A percentile compares a stretch with the other conserved stretches of the same genome.
phyloP scores from a whole-genome alignment of 169 alveolate species.

The Babesia sp. region DNA sequence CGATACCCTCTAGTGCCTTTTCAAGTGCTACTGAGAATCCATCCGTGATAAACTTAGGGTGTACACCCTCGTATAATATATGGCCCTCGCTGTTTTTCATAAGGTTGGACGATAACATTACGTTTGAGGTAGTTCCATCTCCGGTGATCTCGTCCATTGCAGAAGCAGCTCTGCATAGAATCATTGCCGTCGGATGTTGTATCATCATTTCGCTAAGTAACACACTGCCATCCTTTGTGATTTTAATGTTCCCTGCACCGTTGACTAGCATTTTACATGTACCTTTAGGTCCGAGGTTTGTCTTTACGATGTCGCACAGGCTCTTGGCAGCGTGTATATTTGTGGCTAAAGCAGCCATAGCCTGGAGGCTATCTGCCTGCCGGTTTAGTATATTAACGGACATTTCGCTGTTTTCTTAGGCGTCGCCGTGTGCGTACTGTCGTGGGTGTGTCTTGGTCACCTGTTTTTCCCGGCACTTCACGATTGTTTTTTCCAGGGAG shows the following conservation, averaged over 20 bases:
- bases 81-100: slow-evolving; percentile 79
- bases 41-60: slow-evolving; percentile 95
- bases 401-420: slow-evolving; percentile 39
- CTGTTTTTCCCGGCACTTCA: slow-evolving; percentile 2
- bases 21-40: slow-evolving; percentile 94
- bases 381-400: slow-evolving; percentile 86
- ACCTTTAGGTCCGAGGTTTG: slow-evolving; percentile 98
- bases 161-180: slow-evolving; percentile 98
- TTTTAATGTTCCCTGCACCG: slow-evolving; percentile 91
- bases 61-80: slow-evolving; percentile 90
- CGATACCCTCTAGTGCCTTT: slow-evolving; percentile 87
- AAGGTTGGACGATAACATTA: slow-evolving; percentile 93
- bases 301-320: slow-evolving; percentile 92
- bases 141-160: slow-evolving; percentile 99
- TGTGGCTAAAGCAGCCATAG: slow-evolving; percentile 94
- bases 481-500: not conserved
- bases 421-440: not conserved
- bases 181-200: slow-evolving; percentile 99
- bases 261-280: slow-evolving; percentile 98
- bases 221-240: slow-evolving; percentile 96
- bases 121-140: slow-evolving; percentile 98
- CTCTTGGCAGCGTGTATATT: slow-evolving; percentile 97
- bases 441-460: slow-evolving; percentile 21
- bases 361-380: slow-evolving; percentile 94
- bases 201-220: slow-evolving; percentile 97